phyloP scores from a whole-genome alignment of 192 early-diverging fungal genomes.

The Coemansia sp. region DNA sequence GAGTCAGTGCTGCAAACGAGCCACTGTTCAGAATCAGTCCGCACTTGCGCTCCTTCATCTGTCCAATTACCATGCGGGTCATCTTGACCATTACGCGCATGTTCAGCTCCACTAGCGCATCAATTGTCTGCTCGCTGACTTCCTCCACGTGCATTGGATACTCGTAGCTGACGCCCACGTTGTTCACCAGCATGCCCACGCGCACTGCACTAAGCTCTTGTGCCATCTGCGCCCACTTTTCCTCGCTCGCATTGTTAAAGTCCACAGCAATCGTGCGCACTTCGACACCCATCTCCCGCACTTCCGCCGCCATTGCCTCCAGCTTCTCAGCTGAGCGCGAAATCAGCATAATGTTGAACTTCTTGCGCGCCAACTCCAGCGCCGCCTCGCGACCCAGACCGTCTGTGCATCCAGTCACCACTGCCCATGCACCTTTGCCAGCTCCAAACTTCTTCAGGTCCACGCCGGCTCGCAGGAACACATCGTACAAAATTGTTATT shows the following conservation, averaged over 20 bases:
- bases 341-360: slow-evolving; percentile 82
- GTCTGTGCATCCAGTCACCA: slow-evolving; percentile 95
- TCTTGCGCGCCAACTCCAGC: slow-evolving; percentile 78
- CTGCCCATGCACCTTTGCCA: slow-evolving; percentile 55
- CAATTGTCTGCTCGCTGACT: slow-evolving; percentile 61
- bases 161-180: slow-evolving; percentile 91
- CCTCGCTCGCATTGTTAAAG: slow-evolving; percentile 57
- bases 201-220: slow-evolving; percentile 56
- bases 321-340: slow-evolving; percentile 83
- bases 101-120: slow-evolving; percentile 84
- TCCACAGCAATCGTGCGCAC: slow-evolving; percentile 74
- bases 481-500: slow-evolving; percentile 44
- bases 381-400: slow-evolving; percentile 96
- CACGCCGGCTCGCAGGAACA: slow-evolving; percentile 42
- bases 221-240: slow-evolving; percentile 69
- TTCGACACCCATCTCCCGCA: slow-evolving; percentile 61
- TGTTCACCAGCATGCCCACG: slow-evolving; percentile 76
- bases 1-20: slow-evolving; percentile 82
- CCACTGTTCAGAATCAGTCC: slow-evolving; percentile 94
- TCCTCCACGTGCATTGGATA: slow-evolving; percentile 86
- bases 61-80: slow-evolving; percentile 75
- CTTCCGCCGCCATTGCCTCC: slow-evolving; percentile 66
- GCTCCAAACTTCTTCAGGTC: slow-evolving; percentile 52
- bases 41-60: slow-evolving; percentile 71
- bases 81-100: slow-evolving; percentile 78